Conservation (phyloP, 1,284 basidiomycete species). For the Ustilago nuda region DNA sequence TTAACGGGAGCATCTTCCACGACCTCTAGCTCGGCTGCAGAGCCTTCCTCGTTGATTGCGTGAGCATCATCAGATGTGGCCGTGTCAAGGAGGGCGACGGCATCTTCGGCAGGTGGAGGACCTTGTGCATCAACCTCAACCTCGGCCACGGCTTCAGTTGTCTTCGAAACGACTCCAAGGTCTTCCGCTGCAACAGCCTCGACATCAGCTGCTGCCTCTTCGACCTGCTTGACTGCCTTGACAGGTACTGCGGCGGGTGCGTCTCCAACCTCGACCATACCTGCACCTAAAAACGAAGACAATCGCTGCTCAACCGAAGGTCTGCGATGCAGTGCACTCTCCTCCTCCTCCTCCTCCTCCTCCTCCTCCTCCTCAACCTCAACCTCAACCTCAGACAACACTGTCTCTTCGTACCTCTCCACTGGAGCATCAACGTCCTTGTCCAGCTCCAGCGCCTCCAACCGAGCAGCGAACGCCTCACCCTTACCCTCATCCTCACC, state of each 20-base stretch:
- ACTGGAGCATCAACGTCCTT: conserved; percentile 16
- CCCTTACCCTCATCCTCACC: conserved; percentile 39
- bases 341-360: too few relatives aligned
- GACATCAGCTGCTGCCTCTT: not conserved
- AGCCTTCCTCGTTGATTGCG: not conserved
- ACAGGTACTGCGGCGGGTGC: not conserved
- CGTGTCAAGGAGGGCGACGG: not conserved
- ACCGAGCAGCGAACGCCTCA: conserved; percentile 18
- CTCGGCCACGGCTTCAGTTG: not conserved
- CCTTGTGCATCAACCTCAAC: not conserved
- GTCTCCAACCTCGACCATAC: not conserved
- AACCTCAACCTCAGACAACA: not conserved
- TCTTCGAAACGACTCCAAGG: not conserved
- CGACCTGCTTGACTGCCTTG: not conserved
- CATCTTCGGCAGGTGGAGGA: not conserved
- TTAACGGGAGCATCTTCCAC: not conserved
- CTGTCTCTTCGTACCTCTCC: conserved; percentile 20
- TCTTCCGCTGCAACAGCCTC: not conserved
- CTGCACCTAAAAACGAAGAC: conserved; percentile 22
- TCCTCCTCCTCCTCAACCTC: conserved; percentile 9
- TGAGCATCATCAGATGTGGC: not conserved
- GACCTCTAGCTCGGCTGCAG: not conserved
- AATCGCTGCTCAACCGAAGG: conserved; percentile 29
- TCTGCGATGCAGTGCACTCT: conserved; percentile 9
- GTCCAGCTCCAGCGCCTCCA: conserved; percentile 13